A percentile compares a stretch with the other conserved stretches of the same genome.
Conservation (phyloP, 2,329 filamentous ascomycete genomes). For the Coniochaeta pulveracea region DNA sequence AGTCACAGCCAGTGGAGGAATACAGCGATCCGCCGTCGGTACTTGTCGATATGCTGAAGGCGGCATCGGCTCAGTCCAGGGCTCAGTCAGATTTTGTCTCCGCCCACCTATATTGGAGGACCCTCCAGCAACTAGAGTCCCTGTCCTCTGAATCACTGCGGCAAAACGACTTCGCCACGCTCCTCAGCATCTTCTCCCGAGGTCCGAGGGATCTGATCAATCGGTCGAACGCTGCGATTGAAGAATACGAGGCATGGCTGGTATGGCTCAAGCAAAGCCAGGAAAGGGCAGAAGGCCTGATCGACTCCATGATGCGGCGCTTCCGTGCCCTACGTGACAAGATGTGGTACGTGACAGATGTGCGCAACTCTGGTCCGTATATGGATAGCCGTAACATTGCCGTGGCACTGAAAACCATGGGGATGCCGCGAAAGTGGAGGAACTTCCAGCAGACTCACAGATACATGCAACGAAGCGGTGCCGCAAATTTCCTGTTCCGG, state of each 20-base stretch:
- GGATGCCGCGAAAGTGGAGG: conserved; percentile 46
- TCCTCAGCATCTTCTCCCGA: conserved; percentile 63
- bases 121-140: conserved; percentile 60
- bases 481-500: conserved; percentile 60
- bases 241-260: conserved; percentile 72
- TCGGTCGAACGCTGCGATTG: conserved; percentile 59
- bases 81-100: conserved; percentile 73
- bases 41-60: conserved; percentile 62
- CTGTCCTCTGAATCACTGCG: conserved; percentile 50
- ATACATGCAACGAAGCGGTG: conserved; percentile 33
- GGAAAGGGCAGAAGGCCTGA: conserved; percentile 61
- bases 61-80: conserved; percentile 65
- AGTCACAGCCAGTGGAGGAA: conserved; percentile 15
- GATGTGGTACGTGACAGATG: conserved; percentile 97
- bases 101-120: conserved; percentile 77
- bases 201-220: conserved; percentile 60
- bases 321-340: conserved; percentile 76
- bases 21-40: conserved; percentile 36
- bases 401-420: conserved; percentile 85
- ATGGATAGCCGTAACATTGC: conserved; percentile 80
- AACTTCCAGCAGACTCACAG: conserved; percentile 38
- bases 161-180: conserved; percentile 56
- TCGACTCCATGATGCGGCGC: conserved; percentile 64
- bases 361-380: conserved; percentile 80
- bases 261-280: conserved; percentile 76